A percentile compares a stretch with the other conserved stretches of the same genome.
These are phyloP conservation scores for Candida suzukii DNA, from an alignment of 805 yeast genomes.

Conservation along the genomic window DNA sequence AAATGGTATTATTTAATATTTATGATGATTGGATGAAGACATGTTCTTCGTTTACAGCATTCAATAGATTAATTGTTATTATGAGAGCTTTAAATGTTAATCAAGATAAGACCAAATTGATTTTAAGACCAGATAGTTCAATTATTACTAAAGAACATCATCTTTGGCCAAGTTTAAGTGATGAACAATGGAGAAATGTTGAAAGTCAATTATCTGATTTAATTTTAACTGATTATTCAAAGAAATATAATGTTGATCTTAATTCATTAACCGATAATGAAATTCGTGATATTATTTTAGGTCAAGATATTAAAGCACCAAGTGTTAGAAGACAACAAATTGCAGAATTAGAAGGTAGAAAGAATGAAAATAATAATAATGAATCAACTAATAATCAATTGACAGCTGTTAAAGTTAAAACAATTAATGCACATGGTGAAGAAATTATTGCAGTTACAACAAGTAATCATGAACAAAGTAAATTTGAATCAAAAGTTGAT, in stretches of 20 bases:
- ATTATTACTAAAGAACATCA: slow-evolving; percentile 70
- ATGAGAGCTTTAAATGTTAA: slow-evolving; percentile 76
- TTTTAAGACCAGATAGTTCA: slow-evolving; percentile 68
- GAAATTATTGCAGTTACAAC: slow-evolving; percentile 93
- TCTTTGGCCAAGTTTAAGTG: slow-evolving; percentile 86
- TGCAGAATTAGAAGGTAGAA: slow-evolving; percentile 59
- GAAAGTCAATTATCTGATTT: slow-evolving; percentile 85
- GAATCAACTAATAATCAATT: slow-evolving; percentile 47
- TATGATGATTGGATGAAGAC: slow-evolving; percentile 91
- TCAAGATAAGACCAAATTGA: slow-evolving; percentile 67
- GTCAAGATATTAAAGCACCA: slow-evolving; percentile 90
- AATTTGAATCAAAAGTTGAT: slow-evolving; percentile 77
- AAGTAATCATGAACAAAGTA: slow-evolving; percentile 75
- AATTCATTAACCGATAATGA: slow-evolving; percentile 88
- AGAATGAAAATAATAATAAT: too few relatives aligned
- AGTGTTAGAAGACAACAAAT: slow-evolving; percentile 80
- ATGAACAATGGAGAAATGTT: slow-evolving; percentile 88
- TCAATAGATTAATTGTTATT: slow-evolving; percentile 78
- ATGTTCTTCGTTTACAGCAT: slow-evolving; percentile 87
- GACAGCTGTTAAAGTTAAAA: slow-evolving; percentile 73
- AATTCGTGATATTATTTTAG: slow-evolving; percentile 87
- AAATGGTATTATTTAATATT: slow-evolving; percentile 82
- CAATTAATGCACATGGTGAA: slow-evolving; percentile 92
- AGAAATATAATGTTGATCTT: slow-evolving; percentile 77
- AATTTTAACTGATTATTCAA: slow-evolving; percentile 78